These are phyloP conservation scores for Borovskyia barvae DNA, from an alignment of 208 protist genomes.

Conservation along the genomic window DNA sequence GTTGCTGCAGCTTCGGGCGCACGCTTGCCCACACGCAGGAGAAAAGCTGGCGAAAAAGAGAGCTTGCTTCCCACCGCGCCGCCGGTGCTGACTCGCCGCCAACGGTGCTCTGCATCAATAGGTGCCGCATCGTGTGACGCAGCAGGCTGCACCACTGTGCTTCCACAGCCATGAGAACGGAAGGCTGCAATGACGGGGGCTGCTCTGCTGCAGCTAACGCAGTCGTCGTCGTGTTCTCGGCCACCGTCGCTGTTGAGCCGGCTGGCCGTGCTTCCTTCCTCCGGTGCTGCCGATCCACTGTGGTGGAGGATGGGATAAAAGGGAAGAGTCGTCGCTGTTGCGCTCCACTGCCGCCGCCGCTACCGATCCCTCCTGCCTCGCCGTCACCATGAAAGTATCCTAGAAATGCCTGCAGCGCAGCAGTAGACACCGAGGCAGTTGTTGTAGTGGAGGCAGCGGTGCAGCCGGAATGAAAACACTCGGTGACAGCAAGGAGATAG, in stretches of 20 bases:
- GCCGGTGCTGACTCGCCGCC: background rate
- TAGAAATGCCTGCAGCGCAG: conserved; percentile 10
- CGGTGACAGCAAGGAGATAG: conserved; percentile 7
- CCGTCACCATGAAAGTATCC: background rate
- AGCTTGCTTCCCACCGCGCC: background rate
- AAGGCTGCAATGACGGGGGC: too few relatives aligned
- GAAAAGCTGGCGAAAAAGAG: conserved; percentile 10
- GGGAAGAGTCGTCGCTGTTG: conserved; percentile 12
- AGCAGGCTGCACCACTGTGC: too few relatives aligned
- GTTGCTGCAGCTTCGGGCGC: conserved; percentile 12
- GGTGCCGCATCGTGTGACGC: too few relatives aligned
- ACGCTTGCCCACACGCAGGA: conserved; percentile 3
- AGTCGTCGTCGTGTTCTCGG: background rate
- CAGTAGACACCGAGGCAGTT: background rate
- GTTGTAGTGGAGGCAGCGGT: background rate
- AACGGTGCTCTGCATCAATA: too few relatives aligned
- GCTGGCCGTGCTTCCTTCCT: background rate
- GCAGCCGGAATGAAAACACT: conserved; percentile 7
- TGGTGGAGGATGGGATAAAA: conserved; percentile 4
- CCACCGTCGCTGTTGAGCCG: background rate
- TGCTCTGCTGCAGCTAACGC: too few relatives aligned
- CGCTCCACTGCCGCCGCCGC: background rate
- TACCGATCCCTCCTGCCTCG: too few relatives aligned
- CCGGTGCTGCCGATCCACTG: background rate
- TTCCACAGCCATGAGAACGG: too few relatives aligned